Base-by-base conservation (phyloP, 2,329 filamentous ascomycete species). In the Stagonosporopsis cucurbitacearum region DNA sequence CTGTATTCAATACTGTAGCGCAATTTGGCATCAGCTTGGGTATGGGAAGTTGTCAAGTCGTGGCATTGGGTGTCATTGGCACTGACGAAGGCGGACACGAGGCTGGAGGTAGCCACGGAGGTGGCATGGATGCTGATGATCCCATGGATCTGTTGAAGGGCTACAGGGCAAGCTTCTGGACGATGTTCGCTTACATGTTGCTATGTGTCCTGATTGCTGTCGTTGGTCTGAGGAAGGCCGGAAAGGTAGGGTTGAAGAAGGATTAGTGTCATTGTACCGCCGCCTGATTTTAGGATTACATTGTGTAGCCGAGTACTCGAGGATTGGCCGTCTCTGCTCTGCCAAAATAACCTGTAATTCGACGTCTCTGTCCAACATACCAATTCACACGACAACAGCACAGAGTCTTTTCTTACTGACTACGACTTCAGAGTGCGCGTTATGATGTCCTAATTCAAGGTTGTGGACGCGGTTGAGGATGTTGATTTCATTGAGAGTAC, bases 1-100 rank as follows among this genome's bases (percentile, higher is more conserved):
- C 83, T 0, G 84, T 88, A 0, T 88, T 87, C 68, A 86, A 85
- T 57, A 86, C 84, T 0, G 75, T 82, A 0, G 73, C 79, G 0
- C 84, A 87, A 58, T 81, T 87, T 50, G 85, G 85, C 0, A 71
- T 84, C 41, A 80, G 59, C 19, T 33, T 72, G 20, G 66, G 64
- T 13, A 60, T 70, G 49, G 64, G 65, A 0, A 54, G 57, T 19
- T 67, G 64, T 45, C 69, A 70, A 49, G 66, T 71, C n/a, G 62
- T 70, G 22, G 60, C 68, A n/a, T 33, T 69, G 25, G 60, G 65
- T 0, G 59, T 69, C 0, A 58, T 60, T 48, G 57, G 51, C 2
- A 46, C 19, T 17, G 25, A 47, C 54, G 61, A 42, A 52, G 48
- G 9, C 30, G 36, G 12, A 5, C 47, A 40, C 13, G 36, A 48